Evolutionary conservation across 75 land plant species (phyloP).

Genomic region (Chamaecyparis obtusa): DNA sequence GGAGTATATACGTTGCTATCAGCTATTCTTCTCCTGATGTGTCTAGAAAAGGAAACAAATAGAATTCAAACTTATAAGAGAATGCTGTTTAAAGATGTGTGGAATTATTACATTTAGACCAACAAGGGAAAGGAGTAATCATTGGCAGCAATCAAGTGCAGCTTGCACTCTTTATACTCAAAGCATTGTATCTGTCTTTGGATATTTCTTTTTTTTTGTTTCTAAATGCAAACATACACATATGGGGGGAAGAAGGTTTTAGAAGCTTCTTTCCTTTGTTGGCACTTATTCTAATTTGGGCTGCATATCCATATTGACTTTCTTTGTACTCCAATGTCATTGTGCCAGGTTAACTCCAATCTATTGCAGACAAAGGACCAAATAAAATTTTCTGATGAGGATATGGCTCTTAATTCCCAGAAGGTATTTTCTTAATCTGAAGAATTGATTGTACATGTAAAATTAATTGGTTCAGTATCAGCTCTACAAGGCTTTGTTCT

Average conservation of each 20-base stretch:
- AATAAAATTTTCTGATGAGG: not conserved
- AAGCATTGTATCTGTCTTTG: not conserved
- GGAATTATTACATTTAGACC: not conserved
- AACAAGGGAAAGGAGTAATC: not conserved
- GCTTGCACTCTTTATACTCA: not conserved
- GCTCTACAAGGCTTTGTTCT: not conserved
- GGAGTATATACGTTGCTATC: not conserved
- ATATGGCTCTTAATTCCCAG: not conserved
- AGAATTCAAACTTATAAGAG: not conserved
- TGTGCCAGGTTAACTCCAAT: slow-evolving; percentile 1
- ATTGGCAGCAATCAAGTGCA: not conserved
- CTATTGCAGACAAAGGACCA: slow-evolving; percentile 3
- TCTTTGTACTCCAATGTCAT: not conserved
- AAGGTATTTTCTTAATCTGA: not conserved
- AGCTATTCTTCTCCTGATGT: not conserved
- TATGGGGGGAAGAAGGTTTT: not conserved
- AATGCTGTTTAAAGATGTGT: not conserved
- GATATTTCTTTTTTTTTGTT: not conserved
- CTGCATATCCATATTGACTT: not conserved
- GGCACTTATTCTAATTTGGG: not conserved
- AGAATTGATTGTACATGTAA: not conserved
- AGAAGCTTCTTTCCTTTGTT: not conserved
- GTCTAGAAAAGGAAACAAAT: not conserved
- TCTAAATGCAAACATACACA: not conserved
- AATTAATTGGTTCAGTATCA: not conserved